Conservation (phyloP, 352 stramenopile species). For the Pythium rishiriense region DNA sequence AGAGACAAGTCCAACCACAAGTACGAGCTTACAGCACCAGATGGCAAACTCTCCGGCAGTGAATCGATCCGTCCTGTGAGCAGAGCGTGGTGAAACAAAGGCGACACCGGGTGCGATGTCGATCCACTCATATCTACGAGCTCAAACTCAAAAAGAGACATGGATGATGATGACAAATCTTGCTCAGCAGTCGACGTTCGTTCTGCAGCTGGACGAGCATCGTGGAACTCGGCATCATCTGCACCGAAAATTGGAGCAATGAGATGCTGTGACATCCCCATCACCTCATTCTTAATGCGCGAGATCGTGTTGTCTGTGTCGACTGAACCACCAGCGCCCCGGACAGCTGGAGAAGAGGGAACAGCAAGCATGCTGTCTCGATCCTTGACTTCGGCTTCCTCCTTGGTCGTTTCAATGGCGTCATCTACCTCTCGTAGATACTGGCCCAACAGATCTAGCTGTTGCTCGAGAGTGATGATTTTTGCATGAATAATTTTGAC, state of each 20-base stretch:
- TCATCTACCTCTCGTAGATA: slow-evolving; percentile 76
- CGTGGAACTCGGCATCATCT: slow-evolving; percentile 86
- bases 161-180: slow-evolving; percentile 60
- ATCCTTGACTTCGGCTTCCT: slow-evolving; percentile 49
- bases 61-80: slow-evolving; percentile 74
- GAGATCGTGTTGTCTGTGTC: slow-evolving; percentile 47
- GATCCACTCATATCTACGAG: slow-evolving; percentile 77
- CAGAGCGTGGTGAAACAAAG: slow-evolving; percentile 84
- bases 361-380: slow-evolving; percentile 69
- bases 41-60: slow-evolving; percentile 66
- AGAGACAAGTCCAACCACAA: slow-evolving; percentile 64
- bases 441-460: slow-evolving; percentile 62
- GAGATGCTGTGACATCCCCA: slow-evolving; percentile 74
- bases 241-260: slow-evolving; percentile 74
- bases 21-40: slow-evolving; percentile 63
- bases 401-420: slow-evolving; percentile 65
- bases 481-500: slow-evolving; percentile 85
- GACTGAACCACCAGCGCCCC: slow-evolving; percentile 7
- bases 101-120: slow-evolving; percentile 49
- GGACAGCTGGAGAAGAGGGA: slow-evolving; percentile 10
- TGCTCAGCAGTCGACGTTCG: slow-evolving; percentile 34
- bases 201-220: slow-evolving; percentile 55
- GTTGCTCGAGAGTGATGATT: slow-evolving; percentile 73
- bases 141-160: slow-evolving; percentile 83
- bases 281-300: slow-evolving; percentile 57